Percentiles rank a stretch among this genome's conserved stretches.
Conservation (phyloP, 345 rosid genomes). For the Bretschneidera sinensis region DNA sequence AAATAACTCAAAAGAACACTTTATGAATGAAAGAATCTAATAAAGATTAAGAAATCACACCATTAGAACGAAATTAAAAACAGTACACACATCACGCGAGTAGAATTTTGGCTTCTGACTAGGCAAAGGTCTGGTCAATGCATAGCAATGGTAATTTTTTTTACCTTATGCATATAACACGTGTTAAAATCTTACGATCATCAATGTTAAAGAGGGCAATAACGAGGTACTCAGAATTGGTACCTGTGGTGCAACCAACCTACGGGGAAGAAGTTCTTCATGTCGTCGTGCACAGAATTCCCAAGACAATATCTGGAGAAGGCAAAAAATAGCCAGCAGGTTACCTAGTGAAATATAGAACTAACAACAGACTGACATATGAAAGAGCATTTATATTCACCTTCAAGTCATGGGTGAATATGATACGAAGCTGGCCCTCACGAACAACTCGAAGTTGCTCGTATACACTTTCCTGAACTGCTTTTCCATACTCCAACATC, state of each 20-base stretch:
- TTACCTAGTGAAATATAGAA: slow-evolving; percentile 8
- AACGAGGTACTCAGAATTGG: neutral
- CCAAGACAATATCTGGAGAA: slow-evolving; percentile 81
- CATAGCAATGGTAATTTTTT: too few species aligned
- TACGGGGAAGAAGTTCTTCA: slow-evolving; percentile 95
- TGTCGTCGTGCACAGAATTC: slow-evolving; percentile 93
- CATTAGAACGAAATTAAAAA: neutral
- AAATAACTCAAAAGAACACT: neutral
- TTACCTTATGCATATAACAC: neutral
- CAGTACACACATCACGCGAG: neutral
- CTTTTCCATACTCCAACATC: slow-evolving; percentile 84
- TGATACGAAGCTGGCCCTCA: slow-evolving; percentile 91
- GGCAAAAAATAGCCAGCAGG: slow-evolving; percentile 11
- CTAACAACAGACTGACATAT: neutral
- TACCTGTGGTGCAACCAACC: slow-evolving; percentile 96
- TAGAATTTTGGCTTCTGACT: neutral
- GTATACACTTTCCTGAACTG: slow-evolving; percentile 93
- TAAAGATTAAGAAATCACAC: neutral
- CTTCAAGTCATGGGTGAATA: slow-evolving; percentile 89
- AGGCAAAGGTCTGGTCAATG: too few species aligned
- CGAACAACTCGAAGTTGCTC: slow-evolving; percentile 98
- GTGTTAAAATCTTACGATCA: neutral
- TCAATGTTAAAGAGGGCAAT: slow-evolving; percentile 6
- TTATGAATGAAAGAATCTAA: too few species aligned
- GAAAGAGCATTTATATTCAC: slow-evolving; percentile 29